Base-by-base conservation (phyloP, 352 stramenopile genomes). In the Globisporangium polare region DNA sequence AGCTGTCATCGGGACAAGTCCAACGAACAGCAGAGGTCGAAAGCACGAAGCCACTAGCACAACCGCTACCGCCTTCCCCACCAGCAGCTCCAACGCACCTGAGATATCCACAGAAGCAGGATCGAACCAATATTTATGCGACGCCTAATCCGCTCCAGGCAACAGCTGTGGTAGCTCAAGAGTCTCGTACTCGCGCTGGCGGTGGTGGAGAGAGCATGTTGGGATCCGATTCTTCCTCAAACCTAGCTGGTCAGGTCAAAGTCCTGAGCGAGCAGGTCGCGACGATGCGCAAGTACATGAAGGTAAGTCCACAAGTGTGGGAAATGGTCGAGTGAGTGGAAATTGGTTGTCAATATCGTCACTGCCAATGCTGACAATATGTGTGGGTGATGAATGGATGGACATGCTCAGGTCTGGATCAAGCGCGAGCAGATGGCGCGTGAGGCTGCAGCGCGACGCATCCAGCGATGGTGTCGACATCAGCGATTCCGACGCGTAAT, bases 261-360 rank as follows among this genome's bases (percentile, higher is more conserved):
- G 29, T 43, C 20, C 63, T 91, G 2, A 71, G 68, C 5, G 77
- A 87, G 4, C 79, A 91, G 55, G 59, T 89, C 17, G 37, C 54
- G 0, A 70, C 68, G 15, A 84, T 91, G 67, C 77, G 81, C 66
- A 89, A 89, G 58, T 91, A 89, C 64, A 80, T 88, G 58, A 91
- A 89, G 39, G 81, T 86, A 60, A n/a, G 31, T 50, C 7, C 2
- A 46, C 20, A 29, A 39, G 10, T 37, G 10, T 58, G 20, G 3
- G 22, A 22, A n/a, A 24, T 10, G 20, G 22, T 33, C 2, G 26
- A 33, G 31, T 13, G 8, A 27, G 29, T 41, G 5, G 24, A 18
- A 4, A n/a, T 8, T 7, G 22, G 7, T 8, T n/a, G 29, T 41
- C n/a, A n/a, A n/a, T n/a, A n/a, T n/a, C n/a, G n/a, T 10, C 9